Evolutionary conservation across 2,329 filamentous ascomycete species (phyloP).

Genomic region (Botryotinia narcissicola): DNA sequence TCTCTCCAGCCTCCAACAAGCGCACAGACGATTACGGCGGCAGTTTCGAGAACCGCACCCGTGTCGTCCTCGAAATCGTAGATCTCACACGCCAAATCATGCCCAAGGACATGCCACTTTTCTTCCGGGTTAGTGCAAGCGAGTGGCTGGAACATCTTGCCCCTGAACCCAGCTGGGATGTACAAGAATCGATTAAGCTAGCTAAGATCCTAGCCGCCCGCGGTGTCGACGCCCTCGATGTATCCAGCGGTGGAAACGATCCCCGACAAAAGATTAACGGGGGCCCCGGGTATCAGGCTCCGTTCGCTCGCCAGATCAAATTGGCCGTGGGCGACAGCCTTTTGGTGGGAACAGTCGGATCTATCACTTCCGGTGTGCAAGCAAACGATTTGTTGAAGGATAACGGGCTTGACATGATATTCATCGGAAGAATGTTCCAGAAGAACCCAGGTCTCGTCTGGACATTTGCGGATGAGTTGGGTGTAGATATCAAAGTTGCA

Average conservation of each 20-base stretch:
- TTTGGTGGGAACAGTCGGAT: neutral
- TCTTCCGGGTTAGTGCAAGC: neutral
- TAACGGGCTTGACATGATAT: neutral
- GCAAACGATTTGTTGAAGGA: neutral
- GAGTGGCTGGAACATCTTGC: neutral
- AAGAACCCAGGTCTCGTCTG: neutral
- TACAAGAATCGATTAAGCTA: neutral
- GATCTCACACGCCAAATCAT: neutral
- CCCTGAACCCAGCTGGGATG: neutral
- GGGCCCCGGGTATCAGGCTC: neutral
- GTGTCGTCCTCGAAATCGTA: neutral
- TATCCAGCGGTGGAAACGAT: neutral
- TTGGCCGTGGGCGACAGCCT: neutral
- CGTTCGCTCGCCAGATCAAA: neutral
- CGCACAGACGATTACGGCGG: neutral
- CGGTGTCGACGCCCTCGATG: neutral
- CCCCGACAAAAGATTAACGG: neutral
- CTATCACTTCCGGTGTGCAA: neutral
- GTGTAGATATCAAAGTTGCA: neutral
- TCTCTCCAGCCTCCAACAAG: neutral
- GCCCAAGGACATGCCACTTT: neutral
- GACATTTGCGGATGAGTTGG: neutral
- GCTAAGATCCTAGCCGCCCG: neutral
- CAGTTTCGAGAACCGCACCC: neutral
- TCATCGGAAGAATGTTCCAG: neutral